These are phyloP conservation scores for Oxytropis ochrocephala DNA, from an alignment of 306 rosid species.

Conservation along the genomic window DNA sequence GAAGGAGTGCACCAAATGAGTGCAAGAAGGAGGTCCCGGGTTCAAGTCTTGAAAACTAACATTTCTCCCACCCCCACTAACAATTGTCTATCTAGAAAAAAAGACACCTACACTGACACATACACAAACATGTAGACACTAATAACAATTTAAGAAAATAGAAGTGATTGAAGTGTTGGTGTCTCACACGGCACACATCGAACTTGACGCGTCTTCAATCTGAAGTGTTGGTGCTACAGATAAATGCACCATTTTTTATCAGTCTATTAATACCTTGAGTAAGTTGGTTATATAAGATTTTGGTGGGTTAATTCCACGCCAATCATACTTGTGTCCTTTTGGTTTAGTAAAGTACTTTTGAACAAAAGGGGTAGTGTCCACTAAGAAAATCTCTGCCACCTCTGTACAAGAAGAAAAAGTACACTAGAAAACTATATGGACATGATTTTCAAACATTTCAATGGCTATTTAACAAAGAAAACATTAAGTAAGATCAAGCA, in stretches of 20 bases:
- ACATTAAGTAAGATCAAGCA: not conserved
- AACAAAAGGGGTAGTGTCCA: conserved; percentile 56
- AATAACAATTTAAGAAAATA: too few species aligned
- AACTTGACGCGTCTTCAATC: too few species aligned
- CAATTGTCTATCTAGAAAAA: too few species aligned
- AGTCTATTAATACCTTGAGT: conserved; percentile 27
- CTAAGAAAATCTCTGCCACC: conserved; percentile 43
- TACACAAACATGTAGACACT: too few species aligned
- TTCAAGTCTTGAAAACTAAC: too few species aligned
- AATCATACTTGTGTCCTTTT: conserved; percentile 33
- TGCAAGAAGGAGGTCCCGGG: too few species aligned
- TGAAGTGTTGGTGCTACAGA: too few species aligned
- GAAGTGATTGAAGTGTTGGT: too few species aligned
- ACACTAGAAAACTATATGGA: not conserved
- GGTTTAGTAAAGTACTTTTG: conserved; percentile 30
- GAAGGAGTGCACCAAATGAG: too few species aligned
- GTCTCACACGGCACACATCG: too few species aligned
- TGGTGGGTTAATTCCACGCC: conserved; percentile 34
- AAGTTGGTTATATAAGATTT: conserved; percentile 31
- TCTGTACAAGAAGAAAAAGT: conserved; percentile 19
- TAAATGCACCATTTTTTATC: not conserved
- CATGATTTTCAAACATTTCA: not conserved
- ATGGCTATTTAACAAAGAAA: not conserved
- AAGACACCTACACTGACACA: too few species aligned
- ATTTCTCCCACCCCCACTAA: too few species aligned